Base-by-base conservation (phyloP, 306 rosid genomes). In the Fragaria ananassa region DNA sequence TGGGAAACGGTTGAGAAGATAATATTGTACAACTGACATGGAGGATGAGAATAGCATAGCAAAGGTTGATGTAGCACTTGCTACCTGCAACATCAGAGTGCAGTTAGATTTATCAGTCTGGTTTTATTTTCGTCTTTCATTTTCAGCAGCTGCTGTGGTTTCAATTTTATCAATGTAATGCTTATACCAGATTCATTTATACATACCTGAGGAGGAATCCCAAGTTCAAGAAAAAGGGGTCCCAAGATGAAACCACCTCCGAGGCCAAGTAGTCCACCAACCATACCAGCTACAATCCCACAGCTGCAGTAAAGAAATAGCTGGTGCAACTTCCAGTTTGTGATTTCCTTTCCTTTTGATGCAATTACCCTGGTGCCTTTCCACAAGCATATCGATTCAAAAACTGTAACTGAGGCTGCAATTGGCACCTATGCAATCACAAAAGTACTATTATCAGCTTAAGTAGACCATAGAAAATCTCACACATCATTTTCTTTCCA, bases 231-330 rank as follows among this genome's bases (percentile, higher is more conserved):
- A 79, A 91, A 91, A 71, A 91, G 86, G 71, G 97, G 97, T 79
- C 97, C 97, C 79, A 91, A 78, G 72, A 91, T 88, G 81, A 91
- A 91, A 56, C 97, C 94, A 27, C 97, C 97, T 42, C 97, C 97
- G 1, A 91, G 83, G 21, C 97, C 97, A 60, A 91, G 95, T 65
- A 91, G 78, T 70, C 97, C 97, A 70, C 95, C 91, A 25, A 91
- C 90, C 80, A 91, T 72, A 60, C 97, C 97, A 51, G 97, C 97
- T 61, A 88, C 3, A 17, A 91, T 87, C 64, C 96, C 96, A 81
- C 90, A 82, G 70, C 78, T 53, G 77, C 96, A 88, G 79, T 84
- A 88, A 9, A 91, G 82, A 76, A 74, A 81, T 23, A 91, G 71
- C 77, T 85, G 84, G 76, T 86, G 95, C 81, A 85, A 25, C 81